These are phyloP conservation scores for Chalciporus piperatoides DNA, from an alignment of 1,284 basidiomycete genomes.

Conservation along the genomic window DNA sequence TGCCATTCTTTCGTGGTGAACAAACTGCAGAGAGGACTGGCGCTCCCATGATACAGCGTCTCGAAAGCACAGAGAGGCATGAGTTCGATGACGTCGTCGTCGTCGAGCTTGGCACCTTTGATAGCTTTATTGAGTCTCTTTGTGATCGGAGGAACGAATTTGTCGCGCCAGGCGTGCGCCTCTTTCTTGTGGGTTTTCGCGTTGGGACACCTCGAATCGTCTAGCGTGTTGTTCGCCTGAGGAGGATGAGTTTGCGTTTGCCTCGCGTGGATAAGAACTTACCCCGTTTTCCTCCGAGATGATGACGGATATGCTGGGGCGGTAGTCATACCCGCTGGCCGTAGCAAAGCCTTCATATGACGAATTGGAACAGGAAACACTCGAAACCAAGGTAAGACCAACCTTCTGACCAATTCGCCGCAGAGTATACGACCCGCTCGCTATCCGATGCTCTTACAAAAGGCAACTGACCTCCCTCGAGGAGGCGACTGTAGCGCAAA, in stretches of 20 bases:
- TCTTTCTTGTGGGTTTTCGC: constrained; percentile 46
- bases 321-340: constrained; percentile 40
- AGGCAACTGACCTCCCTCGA: constrained; percentile 45
- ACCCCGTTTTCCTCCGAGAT: constrained; percentile 56
- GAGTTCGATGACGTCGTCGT: constrained; percentile 56
- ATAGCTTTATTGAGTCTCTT: constrained; percentile 58
- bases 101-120: constrained; percentile 58
- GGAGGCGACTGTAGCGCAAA: constrained; percentile 47
- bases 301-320: constrained; percentile 49
- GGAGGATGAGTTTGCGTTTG: constrained; percentile 7
- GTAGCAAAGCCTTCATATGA: constrained; percentile 47
- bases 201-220: constrained; percentile 64
- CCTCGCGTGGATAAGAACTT: constrained; percentile 14
- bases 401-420: constrained; percentile 72
- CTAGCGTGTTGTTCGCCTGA: constrained; percentile 70
- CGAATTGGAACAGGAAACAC: neutral
- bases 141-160: constrained; percentile 56
- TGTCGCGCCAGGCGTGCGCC: constrained; percentile 49
- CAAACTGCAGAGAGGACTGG: constrained; percentile 70
- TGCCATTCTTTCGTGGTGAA: constrained; percentile 61
- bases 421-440: constrained; percentile 62
- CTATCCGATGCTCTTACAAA: constrained; percentile 67
- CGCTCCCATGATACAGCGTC: constrained; percentile 50
- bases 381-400: neutral
- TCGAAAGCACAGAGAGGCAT: constrained; percentile 81